Base-by-base conservation (phyloP, 768 basidiomycete species). In the Boletus pseudopeckii region DNA sequence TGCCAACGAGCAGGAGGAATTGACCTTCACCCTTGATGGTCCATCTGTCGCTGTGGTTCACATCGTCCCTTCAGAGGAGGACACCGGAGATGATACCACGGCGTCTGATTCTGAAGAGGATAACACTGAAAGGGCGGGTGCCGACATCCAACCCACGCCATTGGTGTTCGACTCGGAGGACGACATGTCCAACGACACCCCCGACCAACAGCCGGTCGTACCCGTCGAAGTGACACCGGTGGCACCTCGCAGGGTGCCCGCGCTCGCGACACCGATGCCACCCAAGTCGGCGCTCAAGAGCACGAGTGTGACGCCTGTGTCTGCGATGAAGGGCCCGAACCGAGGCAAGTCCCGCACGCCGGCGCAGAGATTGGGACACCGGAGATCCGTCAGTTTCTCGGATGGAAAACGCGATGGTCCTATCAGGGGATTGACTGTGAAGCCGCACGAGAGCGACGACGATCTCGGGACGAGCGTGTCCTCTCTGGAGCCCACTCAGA, bases 381-480 rank as follows among this genome's bases (percentile, higher is more conserved):
- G 85, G n/a, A 80, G 92, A 37, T 92, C 90, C 40, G 96, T 99
- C 53, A 96, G 92, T 69, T 99, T 99, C 74, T 97, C 94, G 24
- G 97, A 99, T 66, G 97, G 97, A 6, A 88, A 85, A 66, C 81
- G 80, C 55, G 86, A 88, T 32, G 95, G 96, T 2, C 92, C 90
- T n/a, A 97, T 97, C 43, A 75, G 76, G 49, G 91, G 86, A 4
- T 69, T 86, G 40, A 71, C 68, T 2, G 53, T 41, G 22, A 71
- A 70, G 42, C 64, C 74, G 42, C 75, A 74, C 45, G 70, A 69
- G 36, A 70, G 72, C 15, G 74, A 72, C 14, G 78, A 71, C 18
- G 70, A 70, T 33, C 69, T 71, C 42, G 65, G 42, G 22, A 58
- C 53, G 42, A 69, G 53, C 48, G 3, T 20, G 11, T 57, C 61